Base-by-base conservation (phyloP, 2,329 filamentous ascomycete genomes). In the Diaporthe citri region DNA sequence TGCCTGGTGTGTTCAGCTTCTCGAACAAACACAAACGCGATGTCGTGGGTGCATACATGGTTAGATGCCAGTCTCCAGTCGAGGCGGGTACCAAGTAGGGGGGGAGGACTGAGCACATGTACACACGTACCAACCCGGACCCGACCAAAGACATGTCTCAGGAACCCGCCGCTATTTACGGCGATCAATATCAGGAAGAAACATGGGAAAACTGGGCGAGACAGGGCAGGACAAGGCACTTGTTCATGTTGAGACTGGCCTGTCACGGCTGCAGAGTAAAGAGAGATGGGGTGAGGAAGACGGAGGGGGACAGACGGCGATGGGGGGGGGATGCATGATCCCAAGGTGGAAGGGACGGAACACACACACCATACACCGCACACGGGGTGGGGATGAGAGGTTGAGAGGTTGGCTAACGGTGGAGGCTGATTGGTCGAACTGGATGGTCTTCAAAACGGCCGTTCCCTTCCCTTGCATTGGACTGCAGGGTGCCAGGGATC, bases 401-500 rank as follows among this genome's bases (percentile, higher is more conserved):
- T 56, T 41, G 46, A 28, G 28, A n/a, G 25, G 36, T 34, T 28
- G n/a, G 41, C 15, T 28, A 20, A 15, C 2, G 36, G 31, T 10
- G 9, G 62, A 59, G 22, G 39, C 10, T 74, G 73, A 74, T 74
- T 74, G 73, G 73, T 36, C 17, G 17, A n/a, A 13, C 22, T 1
- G 10, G 15, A 12, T 9, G 48, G 73, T 34, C 48, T 55, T 36
- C 56, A 72, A 55, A 74, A 64, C 57, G 67, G 51, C 48, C 64
- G 56, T 43, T 52, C 56, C 31, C 73, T 56, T 67, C 69, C 66
- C 59, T 71, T 74, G 56, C 73, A 71, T 71, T 64, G 73, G 73
- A 46, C 43, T 41, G 41, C 43, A 64, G 57, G 34, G 64, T 36
- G 64, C 6, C 64, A 69, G 64, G 64, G 64, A 69, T 55, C 3